These are phyloP conservation scores for Acer yangbiense DNA, from an alignment of 345 rosid species.

Conservation along the genomic window DNA sequence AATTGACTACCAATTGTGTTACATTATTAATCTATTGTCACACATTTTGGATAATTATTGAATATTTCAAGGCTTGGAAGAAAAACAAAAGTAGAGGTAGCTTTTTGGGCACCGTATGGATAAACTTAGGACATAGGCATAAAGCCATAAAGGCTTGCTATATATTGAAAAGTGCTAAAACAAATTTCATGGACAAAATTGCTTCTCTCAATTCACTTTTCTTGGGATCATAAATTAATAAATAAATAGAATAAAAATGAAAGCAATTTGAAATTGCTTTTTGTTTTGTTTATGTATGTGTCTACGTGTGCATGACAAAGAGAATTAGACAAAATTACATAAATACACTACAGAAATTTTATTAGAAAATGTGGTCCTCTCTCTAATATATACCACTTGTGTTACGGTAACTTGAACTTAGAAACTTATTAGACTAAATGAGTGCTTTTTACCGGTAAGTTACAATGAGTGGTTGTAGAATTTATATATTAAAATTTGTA, in stretches of 20 bases:
- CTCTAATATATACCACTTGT: too few species aligned
- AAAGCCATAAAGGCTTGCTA: neutral
- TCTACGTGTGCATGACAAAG: neutral
- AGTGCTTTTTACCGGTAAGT: too few species aligned
- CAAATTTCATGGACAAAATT: neutral
- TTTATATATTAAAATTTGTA: too few species aligned
- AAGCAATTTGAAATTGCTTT: neutral
- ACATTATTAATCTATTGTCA: neutral
- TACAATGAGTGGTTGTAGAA: too few species aligned
- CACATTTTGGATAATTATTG: neutral
- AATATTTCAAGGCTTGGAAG: neutral
- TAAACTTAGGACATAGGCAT: neutral
- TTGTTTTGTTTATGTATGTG: neutral
- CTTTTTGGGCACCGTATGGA: neutral
- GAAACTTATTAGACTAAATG: too few species aligned
- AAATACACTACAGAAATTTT: too few species aligned
- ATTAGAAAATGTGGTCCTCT: neutral
- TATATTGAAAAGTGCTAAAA: neutral
- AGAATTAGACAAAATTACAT: neutral
- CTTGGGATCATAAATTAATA: conserved; percentile 1
- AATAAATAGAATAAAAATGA: conserved; percentile 1
- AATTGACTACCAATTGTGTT: neutral
- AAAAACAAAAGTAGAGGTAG: neutral
- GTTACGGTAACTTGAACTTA: too few species aligned
- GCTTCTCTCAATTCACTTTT: conserved; percentile 8